A percentile compares a stretch with the other conserved stretches of the same genome.
These are phyloP conservation scores for Daldinia caldariorum DNA, from an alignment of 495 filamentous ascomycete genomes.

Conservation along the genomic window DNA sequence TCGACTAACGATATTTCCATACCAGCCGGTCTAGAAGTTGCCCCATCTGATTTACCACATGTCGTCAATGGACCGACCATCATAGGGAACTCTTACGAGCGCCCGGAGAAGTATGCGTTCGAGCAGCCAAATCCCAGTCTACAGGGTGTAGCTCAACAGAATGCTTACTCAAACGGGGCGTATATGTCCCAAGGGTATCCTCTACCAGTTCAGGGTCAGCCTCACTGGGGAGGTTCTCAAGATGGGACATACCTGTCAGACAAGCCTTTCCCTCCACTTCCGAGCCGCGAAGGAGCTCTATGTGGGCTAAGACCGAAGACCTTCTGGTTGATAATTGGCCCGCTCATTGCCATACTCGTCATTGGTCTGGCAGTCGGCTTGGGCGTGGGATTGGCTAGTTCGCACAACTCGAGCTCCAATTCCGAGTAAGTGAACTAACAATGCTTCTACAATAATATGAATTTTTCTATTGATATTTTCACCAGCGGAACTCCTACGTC, in stretches of 20 bases:
- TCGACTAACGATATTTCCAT: slow-evolving; percentile 4
- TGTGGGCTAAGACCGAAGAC: slow-evolving; percentile 32
- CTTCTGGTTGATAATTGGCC: slow-evolving; percentile 42
- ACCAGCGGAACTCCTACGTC: slow-evolving; percentile 16
- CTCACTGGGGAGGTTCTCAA: slow-evolving; percentile 28
- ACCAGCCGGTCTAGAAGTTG: slow-evolving; percentile 33
- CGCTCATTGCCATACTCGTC: slow-evolving; percentile 41
- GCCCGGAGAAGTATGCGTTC: slow-evolving; percentile 18
- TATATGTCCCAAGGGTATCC: slow-evolving; percentile 30
- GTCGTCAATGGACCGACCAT: slow-evolving; percentile 31
- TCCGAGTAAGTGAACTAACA: slow-evolving; percentile 16
- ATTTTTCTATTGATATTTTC: background rate
- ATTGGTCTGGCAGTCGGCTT: slow-evolving; percentile 48
- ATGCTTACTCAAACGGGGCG: slow-evolving; percentile 15
- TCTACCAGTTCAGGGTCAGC: slow-evolving; percentile 1
- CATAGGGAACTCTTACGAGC: slow-evolving; percentile 23
- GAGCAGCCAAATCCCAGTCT: slow-evolving; percentile 8
- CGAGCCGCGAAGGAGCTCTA: slow-evolving; percentile 10
- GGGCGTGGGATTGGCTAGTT: slow-evolving; percentile 35
- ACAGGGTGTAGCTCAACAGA: slow-evolving; percentile 12
- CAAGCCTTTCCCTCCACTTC: background rate
- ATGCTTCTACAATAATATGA: background rate
- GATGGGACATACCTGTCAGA: slow-evolving; percentile 23
- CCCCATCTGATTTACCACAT: slow-evolving; percentile 20
- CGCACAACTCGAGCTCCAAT: slow-evolving; percentile 1